phyloP scores from a whole-genome alignment of 352 stramenopile genomes.

The Phytophthora pini region DNA sequence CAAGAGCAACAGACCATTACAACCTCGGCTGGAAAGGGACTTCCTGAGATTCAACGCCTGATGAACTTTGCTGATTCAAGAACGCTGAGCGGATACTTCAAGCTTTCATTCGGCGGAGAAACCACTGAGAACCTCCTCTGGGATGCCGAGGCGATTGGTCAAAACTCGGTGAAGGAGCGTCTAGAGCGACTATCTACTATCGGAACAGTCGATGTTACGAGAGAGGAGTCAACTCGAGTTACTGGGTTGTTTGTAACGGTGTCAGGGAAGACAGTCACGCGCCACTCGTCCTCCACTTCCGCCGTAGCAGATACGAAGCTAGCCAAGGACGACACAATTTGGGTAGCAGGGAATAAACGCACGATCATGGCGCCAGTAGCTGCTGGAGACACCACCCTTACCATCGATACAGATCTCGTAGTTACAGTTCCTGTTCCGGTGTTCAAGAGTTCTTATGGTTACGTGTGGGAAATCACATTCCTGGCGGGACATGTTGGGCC shows the following conservation, averaged over 20 bases:
- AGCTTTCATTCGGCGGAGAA: slow-evolving; percentile 65
- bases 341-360: slow-evolving; percentile 56
- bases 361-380: slow-evolving; percentile 29
- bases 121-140: slow-evolving; percentile 71
- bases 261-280: slow-evolving; percentile 36
- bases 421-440: slow-evolving; percentile 54
- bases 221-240: slow-evolving; percentile 50
- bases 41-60: slow-evolving; percentile 73
- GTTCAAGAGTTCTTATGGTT: slow-evolving; percentile 72
- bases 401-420: slow-evolving; percentile 26
- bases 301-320: slow-evolving; percentile 30
- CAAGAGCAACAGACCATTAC: slow-evolving; percentile 81
- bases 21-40: slow-evolving; percentile 66
- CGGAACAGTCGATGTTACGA: slow-evolving; percentile 66
- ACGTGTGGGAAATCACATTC: slow-evolving; percentile 84
- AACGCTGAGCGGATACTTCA: slow-evolving; percentile 73
- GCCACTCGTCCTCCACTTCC: slow-evolving; percentile 36
- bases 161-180: slow-evolving; percentile 73
- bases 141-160: slow-evolving; percentile 60
- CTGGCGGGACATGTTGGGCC: slow-evolving; percentile 78
- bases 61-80: slow-evolving; percentile 62
- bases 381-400: slow-evolving; percentile 19
- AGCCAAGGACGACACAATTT: slow-evolving; percentile 45
- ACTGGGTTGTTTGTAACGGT: slow-evolving; percentile 54
- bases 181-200: slow-evolving; percentile 73